Conservation (phyloP, 2,329 filamentous ascomycete species). For the Cordyceps fumosorosea region DNA sequence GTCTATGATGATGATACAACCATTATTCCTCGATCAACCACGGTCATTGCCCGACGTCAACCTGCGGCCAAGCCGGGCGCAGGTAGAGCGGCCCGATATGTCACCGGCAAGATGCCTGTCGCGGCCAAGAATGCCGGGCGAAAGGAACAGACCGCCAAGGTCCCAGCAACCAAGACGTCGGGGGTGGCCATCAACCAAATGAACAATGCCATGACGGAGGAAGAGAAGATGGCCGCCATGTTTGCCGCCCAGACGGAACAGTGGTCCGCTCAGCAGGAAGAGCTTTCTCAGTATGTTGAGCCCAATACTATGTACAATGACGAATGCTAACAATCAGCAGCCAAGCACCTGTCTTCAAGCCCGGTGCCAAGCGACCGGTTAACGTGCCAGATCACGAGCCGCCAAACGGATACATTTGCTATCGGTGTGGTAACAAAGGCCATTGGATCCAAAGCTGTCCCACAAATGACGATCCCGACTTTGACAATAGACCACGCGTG, state of each 20-base stretch:
- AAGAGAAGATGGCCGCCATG: constrained; percentile 89
- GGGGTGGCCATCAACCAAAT: constrained; percentile 57
- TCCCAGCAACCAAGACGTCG: constrained; percentile 46
- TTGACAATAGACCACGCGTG: constrained; percentile 85
- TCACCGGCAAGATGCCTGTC: constrained; percentile 90
- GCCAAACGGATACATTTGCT: constrained; percentile 90
- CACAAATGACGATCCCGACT: constrained; percentile 96
- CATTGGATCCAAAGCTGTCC: constrained; percentile 98
- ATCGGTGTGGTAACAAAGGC: constrained; percentile 94
- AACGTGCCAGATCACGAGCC: constrained; percentile 90
- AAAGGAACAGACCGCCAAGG: constrained; percentile 55
- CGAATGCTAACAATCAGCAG: constrained; percentile 35
- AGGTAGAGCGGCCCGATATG: constrained; percentile 87
- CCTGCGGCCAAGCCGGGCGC: constrained; percentile 80
- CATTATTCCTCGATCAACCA: constrained; percentile 93
- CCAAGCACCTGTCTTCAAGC: constrained; percentile 56
- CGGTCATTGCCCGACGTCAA: constrained; percentile 80
- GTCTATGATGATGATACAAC: constrained; percentile 97
- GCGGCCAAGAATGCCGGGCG: constrained; percentile 76
- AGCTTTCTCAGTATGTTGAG: constrained; percentile 69
- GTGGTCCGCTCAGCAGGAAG: constrained; percentile 89
- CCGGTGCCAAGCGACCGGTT: constrained; percentile 57
- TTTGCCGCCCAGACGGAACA: constrained; percentile 83
- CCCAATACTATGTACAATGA: not conserved
- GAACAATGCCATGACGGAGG: constrained; percentile 79